Base-by-base conservation (phyloP, 2,329 filamentous ascomycete species). In the Apiospora aurea region DNA sequence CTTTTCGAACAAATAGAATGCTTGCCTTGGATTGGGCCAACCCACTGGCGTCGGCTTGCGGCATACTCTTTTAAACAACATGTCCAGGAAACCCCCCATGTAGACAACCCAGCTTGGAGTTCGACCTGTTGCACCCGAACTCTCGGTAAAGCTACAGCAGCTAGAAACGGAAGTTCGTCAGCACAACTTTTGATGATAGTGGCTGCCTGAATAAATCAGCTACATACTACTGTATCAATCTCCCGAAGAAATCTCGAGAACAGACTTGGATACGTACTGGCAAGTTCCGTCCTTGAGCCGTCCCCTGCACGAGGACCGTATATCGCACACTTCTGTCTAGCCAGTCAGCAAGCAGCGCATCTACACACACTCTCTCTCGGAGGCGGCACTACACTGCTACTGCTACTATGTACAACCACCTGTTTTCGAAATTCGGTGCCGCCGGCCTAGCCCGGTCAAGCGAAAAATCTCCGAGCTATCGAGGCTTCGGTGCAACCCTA, bases 401-500 rank as follows among this genome's bases (percentile, higher is more conserved):
- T 10, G 3, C 26, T 29, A 16, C 21, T 34, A 61, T 41, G 21
- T n/a, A 64, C 34, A 64, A 64, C 57, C 57, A 18, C 34, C 57
- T 64, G 57, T 64, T 64, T 61, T 64, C 34, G 57, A 64, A 64
- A 64, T 21, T 41, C 57, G 57, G 34, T 69, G 67, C 44, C 67
- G 47, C 44, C 44, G 44, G 67, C 44, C 67, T 69, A 69, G 67
- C 67, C 67, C 67, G 67, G 67, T 49, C 67, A 49, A 69, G 67
- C 67, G 47, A 69, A 69, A 69, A 69, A 69, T 69, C 67, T 69
- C 67, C 67, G 67, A 69, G n/a, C 44, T 69, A 69, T 69, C 67
- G 43, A 69, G 67, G 47, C 24, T 26, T 46, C 67, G 18, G 47
- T 49, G 67, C 67, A 69, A 69, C 67, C 67, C 67, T 69, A 64